A percentile compares a stretch with the other conserved stretches of the same genome.
phyloP scores from a whole-genome alignment of 805 yeast species.

The Scheffersomyces ergatensis region DNA sequence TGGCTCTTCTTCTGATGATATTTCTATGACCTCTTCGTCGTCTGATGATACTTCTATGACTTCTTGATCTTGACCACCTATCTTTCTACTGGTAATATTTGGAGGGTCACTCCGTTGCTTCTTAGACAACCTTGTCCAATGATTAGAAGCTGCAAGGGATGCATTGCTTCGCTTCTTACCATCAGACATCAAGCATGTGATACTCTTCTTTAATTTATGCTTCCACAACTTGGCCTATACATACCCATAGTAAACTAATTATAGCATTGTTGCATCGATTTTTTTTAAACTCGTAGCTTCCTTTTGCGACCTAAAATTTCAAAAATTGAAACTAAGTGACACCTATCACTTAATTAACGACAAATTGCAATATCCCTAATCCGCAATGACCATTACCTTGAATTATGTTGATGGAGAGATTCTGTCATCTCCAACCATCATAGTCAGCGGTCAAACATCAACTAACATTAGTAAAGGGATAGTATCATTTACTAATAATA shows the following conservation, averaged over 20 bases:
- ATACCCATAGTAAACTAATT: background rate
- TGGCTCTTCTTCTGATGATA: slow-evolving; percentile 11
- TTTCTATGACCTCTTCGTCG: slow-evolving; percentile 1
- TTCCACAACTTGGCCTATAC: too few species aligned
- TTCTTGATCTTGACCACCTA: background rate
- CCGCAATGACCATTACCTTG: slow-evolving; percentile 23
- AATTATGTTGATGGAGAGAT: slow-evolving; percentile 33
- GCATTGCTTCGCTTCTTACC: slow-evolving; percentile 14
- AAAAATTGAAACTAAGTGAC: too few species aligned
- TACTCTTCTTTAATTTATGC: too few species aligned
- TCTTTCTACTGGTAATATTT: background rate
- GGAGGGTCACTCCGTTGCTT: background rate
- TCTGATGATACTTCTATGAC: background rate
- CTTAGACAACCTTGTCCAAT: slow-evolving; percentile 18
- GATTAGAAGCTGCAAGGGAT: slow-evolving; percentile 19
- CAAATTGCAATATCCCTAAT: too few species aligned
- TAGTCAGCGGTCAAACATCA: slow-evolving; percentile 29
- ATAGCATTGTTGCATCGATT: background rate
- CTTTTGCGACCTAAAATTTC: too few species aligned
- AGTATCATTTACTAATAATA: slow-evolving; percentile 30
- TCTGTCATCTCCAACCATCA: slow-evolving; percentile 39
- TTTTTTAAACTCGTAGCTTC: background rate
- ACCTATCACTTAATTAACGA: too few species aligned
- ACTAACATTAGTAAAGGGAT: slow-evolving; percentile 18
- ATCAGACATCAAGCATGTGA: slow-evolving; percentile 1